A percentile compares a stretch with the other conserved stretches of the same genome.
Conservation (phyloP, 176 grass and related monocot species). For the Eremochloa ophiuroides region DNA sequence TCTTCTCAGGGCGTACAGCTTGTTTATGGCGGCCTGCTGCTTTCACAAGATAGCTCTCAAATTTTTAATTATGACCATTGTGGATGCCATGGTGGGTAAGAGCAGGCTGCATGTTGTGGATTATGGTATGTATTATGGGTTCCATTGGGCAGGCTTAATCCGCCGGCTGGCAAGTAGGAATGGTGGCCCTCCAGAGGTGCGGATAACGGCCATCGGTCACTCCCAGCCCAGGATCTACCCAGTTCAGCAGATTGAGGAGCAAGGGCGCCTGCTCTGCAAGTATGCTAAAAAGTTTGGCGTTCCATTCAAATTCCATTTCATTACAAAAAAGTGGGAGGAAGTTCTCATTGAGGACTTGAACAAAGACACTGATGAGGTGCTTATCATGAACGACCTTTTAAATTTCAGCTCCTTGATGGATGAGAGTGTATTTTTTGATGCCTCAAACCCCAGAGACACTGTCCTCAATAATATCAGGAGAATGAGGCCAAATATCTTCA, state of each 20-base stretch:
- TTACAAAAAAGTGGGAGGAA: constrained; percentile 31
- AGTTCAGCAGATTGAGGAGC: too few species aligned
- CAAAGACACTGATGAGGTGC: neutral
- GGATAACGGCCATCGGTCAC: constrained; percentile 25
- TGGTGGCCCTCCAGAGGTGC: constrained; percentile 20
- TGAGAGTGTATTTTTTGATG: too few species aligned
- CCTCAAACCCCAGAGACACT: too few species aligned
- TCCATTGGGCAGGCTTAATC: constrained; percentile 36
- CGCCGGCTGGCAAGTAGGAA: neutral
- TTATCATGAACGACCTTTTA: too few species aligned
- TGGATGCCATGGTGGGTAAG: constrained; percentile 5
- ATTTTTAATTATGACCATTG: constrained; percentile 21
- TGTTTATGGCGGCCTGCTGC: too few species aligned
- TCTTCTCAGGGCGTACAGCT: too few species aligned
- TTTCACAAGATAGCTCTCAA: constrained; percentile 4
- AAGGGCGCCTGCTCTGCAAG: constrained; percentile 19
- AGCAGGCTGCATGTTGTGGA: constrained; percentile 36
- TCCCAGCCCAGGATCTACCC: too few species aligned
- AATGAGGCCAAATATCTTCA: too few species aligned
- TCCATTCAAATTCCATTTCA: constrained; percentile 33
- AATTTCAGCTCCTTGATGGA: too few species aligned
- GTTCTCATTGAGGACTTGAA: constrained; percentile 28
- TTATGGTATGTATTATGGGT: constrained; percentile 33
- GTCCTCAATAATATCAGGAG: too few species aligned
- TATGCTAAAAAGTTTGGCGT: constrained; percentile 25